Conservation (phyloP, 768 basidiomycete species). For the Auriculariales sp. region DNA sequence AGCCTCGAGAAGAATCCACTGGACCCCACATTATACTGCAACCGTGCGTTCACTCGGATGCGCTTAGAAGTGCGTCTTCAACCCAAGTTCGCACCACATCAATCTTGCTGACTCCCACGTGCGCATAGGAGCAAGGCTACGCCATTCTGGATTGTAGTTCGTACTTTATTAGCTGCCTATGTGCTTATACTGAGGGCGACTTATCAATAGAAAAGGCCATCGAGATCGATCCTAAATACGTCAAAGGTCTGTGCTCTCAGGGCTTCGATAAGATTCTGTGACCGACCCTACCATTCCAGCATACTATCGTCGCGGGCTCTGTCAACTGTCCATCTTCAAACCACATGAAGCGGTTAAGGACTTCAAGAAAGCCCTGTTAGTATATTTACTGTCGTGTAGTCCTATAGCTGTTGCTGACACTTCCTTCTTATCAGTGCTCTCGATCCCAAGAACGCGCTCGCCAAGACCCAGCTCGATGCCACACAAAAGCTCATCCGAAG, state of each 20-base stretch:
- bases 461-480: constrained; percentile 64
- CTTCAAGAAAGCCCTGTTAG: constrained; percentile 61
- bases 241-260: too few relatives aligned
- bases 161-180: constrained; percentile 20
- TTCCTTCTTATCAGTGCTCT: constrained; percentile 19
- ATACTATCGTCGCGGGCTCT: constrained; percentile 60
- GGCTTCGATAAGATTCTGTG: too few relatives aligned
- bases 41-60: constrained; percentile 29
- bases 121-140: constrained; percentile 88
- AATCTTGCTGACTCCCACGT: neutral
- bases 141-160: constrained; percentile 77
- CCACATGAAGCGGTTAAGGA: constrained; percentile 77
- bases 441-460: constrained; percentile 76
- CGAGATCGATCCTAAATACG: constrained; percentile 74
- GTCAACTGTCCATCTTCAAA: constrained; percentile 80
- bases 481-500: constrained; percentile 85
- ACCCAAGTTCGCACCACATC: neutral
- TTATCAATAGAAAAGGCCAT: constrained; percentile 58
- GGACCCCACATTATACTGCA: constrained; percentile 87
- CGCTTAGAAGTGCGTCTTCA: neutral
- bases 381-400: neutral
- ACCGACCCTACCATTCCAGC: constrained; percentile 2
- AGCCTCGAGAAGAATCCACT: constrained; percentile 68
- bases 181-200: too few relatives aligned
- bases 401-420: neutral